phyloP scores from a whole-genome alignment of 169 alveolate genomes.

The Plasmodium cynomolgi region DNA sequence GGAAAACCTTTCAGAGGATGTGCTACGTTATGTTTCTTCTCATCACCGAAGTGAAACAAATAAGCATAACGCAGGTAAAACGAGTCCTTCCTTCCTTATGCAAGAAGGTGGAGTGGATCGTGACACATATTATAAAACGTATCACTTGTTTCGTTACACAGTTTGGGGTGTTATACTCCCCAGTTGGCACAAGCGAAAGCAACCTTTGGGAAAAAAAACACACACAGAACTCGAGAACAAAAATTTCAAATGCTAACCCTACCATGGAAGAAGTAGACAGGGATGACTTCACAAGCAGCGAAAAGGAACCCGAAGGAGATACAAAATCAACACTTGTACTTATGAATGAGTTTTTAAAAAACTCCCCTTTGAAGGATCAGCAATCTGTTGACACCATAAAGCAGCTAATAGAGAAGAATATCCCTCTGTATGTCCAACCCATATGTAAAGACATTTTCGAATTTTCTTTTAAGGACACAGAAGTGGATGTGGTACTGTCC shows the following conservation, averaged over 20 bases:
- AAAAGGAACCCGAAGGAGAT: background rate
- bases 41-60: background rate
- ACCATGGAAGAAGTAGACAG: background rate
- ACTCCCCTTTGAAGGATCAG: background rate
- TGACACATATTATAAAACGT: background rate
- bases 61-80: background rate
- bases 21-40: background rate
- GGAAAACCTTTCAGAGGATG: background rate
- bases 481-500: conserved; percentile 45
- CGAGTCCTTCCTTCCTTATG: background rate
- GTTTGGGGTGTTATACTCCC: background rate
- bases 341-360: background rate
- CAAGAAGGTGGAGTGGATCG: background rate
- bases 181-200: background rate
- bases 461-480: background rate
- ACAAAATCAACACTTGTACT: background rate
- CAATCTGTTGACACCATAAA: background rate
- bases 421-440: conserved; percentile 63
- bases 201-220: background rate
- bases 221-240: background rate
- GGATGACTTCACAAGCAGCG: background rate
- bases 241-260: background rate
- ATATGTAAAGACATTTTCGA: conserved; percentile 12
- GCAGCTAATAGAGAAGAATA: conserved; percentile 4
- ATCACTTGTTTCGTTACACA: background rate